Evolutionary conservation across 768 basidiomycete genomes (phyloP), one percentile per base, ranked within the genome.

Genomic region (Lactifluus pinguis): DNA sequence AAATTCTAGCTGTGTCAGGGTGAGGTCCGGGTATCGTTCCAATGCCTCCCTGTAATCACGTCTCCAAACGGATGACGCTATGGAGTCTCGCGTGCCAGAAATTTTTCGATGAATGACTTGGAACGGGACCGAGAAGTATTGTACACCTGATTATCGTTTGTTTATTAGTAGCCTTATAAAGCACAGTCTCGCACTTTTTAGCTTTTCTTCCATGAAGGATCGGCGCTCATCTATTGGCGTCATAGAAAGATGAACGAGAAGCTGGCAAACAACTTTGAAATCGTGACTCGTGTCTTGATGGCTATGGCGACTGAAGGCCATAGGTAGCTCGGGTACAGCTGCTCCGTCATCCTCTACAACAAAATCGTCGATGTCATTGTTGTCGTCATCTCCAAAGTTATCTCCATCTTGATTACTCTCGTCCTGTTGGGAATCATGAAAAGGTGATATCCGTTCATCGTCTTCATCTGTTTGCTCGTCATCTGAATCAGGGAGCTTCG

Each of bases 261-360:
- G 80, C 68, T 95, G 92, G 65, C 90, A 92, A 48, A 93, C 78
- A 42, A 87, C 85, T 73, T 92, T 93, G 80, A 92, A 92, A 63
- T 92, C 88, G 63, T 87, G 81, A 14, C 80, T 74, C 19, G 88
- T 76, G 66, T 90, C 87, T 69, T 92, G 84, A 69, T 87, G 85
- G 1, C 84, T 78, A 57, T 80, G 80, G 84, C 89, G 84, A 71
- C 89, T 92, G 73, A 91, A 95, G 67, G 86, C 82, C 54, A 77
- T 76, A 9, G 90, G 91, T n/a, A 92, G 76, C 39, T 78, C 72
- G 19, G 79, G 71, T 4, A 70, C 68, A 0, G 68, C 74, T 29
- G 61, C 70, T 8, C 70, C 76, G 25, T 71, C 67, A 52, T 71
- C 71, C 60, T 86, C 83, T 63, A 91, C 87, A 41, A 89, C 83